Conservation (phyloP, 192 early-diverging fungal genomes). For the Linnemannia hyalina region DNA sequence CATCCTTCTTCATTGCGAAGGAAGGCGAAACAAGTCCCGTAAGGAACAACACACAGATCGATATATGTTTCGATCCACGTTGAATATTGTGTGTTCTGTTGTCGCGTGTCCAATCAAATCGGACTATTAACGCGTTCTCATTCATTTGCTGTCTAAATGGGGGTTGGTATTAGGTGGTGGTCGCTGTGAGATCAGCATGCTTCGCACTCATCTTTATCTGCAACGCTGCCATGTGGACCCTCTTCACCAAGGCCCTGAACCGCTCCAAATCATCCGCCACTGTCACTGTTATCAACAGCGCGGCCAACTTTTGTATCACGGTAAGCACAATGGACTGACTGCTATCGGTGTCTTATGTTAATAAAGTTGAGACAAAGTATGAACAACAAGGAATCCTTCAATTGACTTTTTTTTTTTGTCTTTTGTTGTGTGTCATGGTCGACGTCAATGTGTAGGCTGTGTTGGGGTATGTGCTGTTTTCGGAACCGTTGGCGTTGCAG, state of each 20-base stretch:
- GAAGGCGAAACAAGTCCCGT: constrained; percentile 52
- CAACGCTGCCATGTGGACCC: constrained; percentile 90
- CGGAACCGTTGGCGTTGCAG: constrained; percentile 75
- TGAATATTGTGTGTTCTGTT: background rate
- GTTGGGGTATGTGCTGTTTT: constrained; percentile 79
- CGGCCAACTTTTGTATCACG: constrained; percentile 80
- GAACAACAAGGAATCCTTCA: constrained; percentile 8
- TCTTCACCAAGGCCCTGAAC: constrained; percentile 87
- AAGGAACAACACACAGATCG: background rate
- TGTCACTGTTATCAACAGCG: constrained; percentile 85
- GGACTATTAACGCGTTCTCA: background rate
- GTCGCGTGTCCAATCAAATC: constrained; percentile 14
- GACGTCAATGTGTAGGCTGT: constrained; percentile 67
- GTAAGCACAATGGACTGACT: constrained; percentile 35
- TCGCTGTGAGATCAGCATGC: constrained; percentile 62
- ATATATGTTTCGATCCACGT: too few species aligned
- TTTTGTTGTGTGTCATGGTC: background rate
- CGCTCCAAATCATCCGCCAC: constrained; percentile 79
- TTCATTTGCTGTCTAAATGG: background rate
- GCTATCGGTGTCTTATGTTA: background rate
- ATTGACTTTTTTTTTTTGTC: background rate
- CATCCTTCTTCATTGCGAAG: constrained; percentile 33
- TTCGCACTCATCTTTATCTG: constrained; percentile 73
- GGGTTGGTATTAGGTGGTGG: constrained; percentile 37
- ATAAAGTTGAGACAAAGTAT: background rate